Conservation (phyloP, 2,329 filamentous ascomycete species). For the Colletotrichum zoysiae region DNA sequence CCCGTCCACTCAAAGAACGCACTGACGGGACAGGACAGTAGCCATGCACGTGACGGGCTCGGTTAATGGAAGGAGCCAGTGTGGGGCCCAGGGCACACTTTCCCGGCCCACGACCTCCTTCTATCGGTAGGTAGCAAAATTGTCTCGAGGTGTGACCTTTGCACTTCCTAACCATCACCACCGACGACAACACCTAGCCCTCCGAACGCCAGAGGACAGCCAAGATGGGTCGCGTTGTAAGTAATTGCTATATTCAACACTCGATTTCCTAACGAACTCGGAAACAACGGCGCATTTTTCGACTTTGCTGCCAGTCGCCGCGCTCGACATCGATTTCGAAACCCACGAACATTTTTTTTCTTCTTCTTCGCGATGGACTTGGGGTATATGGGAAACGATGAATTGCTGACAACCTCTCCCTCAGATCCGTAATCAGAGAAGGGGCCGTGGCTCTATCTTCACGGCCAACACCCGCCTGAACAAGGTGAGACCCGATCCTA, state of each 20-base stretch:
- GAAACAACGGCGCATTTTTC: conserved; percentile 1
- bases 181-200: conserved; percentile 42
- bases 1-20: not conserved
- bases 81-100: conserved; percentile 21
- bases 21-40: not conserved
- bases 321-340: conserved; percentile 23
- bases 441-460: conserved; percentile 71
- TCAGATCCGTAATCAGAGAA: conserved; percentile 74
- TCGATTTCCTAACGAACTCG: conserved; percentile 13
- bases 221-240: conserved; percentile 67
- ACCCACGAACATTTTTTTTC: conserved; percentile 28
- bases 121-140: conserved; percentile 27
- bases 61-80: conserved; percentile 13
- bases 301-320: conserved; percentile 26
- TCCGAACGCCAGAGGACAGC: conserved; percentile 45
- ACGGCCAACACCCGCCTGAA: conserved; percentile 89
- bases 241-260: conserved; percentile 43
- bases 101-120: conserved; percentile 20
- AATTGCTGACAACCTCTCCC: conserved; percentile 31
- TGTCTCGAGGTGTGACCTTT: conserved; percentile 25
- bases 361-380: conserved; percentile 3
- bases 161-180: conserved; percentile 36
- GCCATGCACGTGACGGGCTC: conserved; percentile 11
- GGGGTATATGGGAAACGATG: conserved; percentile 5
- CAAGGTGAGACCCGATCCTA: conserved; percentile 83